Conservation (phyloP, 768 basidiomycete genomes). For the Mycena haematopus region DNA sequence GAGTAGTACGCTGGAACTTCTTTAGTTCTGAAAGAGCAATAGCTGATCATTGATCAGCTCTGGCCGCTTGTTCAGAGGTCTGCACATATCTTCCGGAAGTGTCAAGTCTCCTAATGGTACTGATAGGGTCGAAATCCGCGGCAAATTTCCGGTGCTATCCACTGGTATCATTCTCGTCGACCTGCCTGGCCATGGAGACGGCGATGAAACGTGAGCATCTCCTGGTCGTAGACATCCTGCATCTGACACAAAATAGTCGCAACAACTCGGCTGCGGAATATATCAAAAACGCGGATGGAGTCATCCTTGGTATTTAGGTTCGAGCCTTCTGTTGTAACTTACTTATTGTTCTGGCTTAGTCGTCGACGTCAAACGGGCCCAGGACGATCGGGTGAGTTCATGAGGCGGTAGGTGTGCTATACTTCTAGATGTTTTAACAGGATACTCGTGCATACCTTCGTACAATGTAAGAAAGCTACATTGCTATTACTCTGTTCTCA, state of each 20-base stretch:
- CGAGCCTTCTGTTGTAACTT: no score
- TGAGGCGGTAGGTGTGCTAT: not conserved
- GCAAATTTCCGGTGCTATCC: constrained; percentile 7
- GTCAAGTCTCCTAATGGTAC: not conserved
- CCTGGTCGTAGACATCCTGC: no score
- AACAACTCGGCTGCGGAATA: not conserved
- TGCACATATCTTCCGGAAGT: not conserved
- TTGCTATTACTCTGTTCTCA: not conserved
- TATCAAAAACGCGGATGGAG: not conserved
- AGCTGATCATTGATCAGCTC: not conserved
- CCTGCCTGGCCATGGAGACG: constrained; percentile 19
- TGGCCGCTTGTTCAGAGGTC: constrained; percentile 20
- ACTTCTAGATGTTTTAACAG: not conserved
- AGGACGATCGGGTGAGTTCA: constrained; percentile 14
- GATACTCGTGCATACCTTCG: not conserved
- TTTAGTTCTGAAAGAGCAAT: not conserved
- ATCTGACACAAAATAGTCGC: not conserved
- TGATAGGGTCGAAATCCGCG: constrained; percentile 8
- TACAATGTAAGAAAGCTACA: not conserved
- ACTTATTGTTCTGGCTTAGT: constrained; percentile 1
- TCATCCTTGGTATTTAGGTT: constrained; percentile 9
- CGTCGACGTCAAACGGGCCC: constrained; percentile 3
- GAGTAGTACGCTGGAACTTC: not conserved
- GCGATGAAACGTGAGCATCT: constrained; percentile 7
- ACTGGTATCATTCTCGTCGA: constrained; percentile 15